Conservation (phyloP, 768 basidiomycete species). For the Boletus rubescentipes region DNA sequence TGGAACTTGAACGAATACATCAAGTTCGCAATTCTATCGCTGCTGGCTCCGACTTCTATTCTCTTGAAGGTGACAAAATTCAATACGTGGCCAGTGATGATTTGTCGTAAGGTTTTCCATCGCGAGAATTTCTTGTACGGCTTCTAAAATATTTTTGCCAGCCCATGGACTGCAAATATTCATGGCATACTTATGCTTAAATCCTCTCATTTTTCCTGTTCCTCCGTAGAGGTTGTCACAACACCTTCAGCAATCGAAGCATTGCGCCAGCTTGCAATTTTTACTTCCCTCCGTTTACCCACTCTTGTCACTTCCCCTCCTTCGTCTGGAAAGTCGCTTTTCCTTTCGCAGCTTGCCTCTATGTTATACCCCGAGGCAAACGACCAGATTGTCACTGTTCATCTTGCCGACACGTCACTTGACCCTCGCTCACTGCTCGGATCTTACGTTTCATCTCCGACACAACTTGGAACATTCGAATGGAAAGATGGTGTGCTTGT, state of each 20-base stretch:
- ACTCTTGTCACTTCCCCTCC: conserved; percentile 82
- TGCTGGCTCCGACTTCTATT: conserved; percentile 48
- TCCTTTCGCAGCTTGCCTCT: conserved; percentile 74
- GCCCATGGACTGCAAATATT: conserved; percentile 58
- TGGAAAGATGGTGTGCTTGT: conserved; percentile 96
- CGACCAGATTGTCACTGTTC: conserved; percentile 79
- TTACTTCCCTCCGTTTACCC: conserved; percentile 69
- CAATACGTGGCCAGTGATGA: conserved; percentile 44
- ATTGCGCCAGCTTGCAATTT: conserved; percentile 61
- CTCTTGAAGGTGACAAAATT: conserved; percentile 31
- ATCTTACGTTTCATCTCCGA: conserved; percentile 86
- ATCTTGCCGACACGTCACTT: conserved; percentile 92
- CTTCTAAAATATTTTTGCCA: conserved; percentile 32
- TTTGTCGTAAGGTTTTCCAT: conserved; percentile 48
- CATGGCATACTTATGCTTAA: conserved; percentile 69
- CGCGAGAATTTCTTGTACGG: background rate
- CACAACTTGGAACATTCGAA: conserved; percentile 83
- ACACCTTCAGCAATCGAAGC: conserved; percentile 61
- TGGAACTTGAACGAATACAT: conserved; percentile 64
- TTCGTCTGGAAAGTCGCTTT: conserved; percentile 84
- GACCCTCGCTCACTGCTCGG: conserved; percentile 93
- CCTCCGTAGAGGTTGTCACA: conserved; percentile 48
- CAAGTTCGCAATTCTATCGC: conserved; percentile 48
- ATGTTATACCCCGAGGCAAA: conserved; percentile 55
- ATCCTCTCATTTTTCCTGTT: conserved; percentile 28